Conservation (phyloP, 2,329 filamentous ascomycete species). For the Dothiorella sarmentorum region DNA sequence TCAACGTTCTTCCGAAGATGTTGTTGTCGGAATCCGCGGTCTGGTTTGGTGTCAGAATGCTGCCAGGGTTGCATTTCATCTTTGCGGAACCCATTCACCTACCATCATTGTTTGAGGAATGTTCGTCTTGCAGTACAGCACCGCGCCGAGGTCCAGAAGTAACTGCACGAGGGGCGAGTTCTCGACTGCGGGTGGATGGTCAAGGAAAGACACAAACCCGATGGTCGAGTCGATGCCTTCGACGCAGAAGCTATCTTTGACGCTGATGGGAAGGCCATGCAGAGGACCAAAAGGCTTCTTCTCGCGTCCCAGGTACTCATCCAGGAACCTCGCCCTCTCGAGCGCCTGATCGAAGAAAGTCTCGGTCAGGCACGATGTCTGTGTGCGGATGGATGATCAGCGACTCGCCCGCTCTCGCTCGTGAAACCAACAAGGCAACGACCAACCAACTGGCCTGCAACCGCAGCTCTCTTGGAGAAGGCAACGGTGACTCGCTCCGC, state of each 20-base stretch:
- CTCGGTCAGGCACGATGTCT: constrained; percentile 40
- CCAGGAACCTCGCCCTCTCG: constrained; percentile 31
- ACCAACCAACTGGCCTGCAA: constrained; percentile 53
- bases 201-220: constrained; percentile 46
- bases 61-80: not conserved
- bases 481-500: constrained; percentile 48
- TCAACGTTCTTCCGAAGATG: constrained; percentile 51
- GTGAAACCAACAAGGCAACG: not conserved
- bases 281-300: constrained; percentile 41
- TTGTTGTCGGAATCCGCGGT: constrained; percentile 49
- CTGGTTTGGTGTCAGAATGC: not conserved
- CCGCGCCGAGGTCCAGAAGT: constrained; percentile 40
- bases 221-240: constrained; percentile 47
- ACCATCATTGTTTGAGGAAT: constrained; percentile 55
- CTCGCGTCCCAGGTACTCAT: constrained; percentile 31
- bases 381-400: not conserved
- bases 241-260: constrained; percentile 52
- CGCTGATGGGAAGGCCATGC: constrained; percentile 49
- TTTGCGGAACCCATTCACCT: constrained; percentile 17
- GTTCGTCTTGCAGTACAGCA: constrained; percentile 53
- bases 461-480: constrained; percentile 52
- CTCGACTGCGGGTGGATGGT: constrained; percentile 18
- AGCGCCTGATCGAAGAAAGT: constrained; percentile 38
- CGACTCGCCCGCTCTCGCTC: too few relatives aligned
- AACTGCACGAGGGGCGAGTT: constrained; percentile 35